A percentile compares a stretch with the other conserved stretches of the same genome.
Conservation (phyloP, 1,284 basidiomycete genomes). For the Cutaneotrichosporon arboriforme region DNA sequence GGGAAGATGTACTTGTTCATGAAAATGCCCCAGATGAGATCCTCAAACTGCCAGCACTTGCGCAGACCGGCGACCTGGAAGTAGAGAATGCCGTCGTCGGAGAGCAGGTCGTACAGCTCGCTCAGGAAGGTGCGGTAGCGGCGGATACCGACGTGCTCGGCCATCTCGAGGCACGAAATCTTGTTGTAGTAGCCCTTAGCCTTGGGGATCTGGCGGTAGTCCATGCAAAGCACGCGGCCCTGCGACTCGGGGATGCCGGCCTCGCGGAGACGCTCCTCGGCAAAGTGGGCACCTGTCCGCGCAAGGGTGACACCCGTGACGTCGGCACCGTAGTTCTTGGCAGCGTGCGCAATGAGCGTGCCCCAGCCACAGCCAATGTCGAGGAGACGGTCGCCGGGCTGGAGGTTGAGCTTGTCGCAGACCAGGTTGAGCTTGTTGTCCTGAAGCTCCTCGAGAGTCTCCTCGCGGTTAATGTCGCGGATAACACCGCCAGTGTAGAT, state of each 20-base stretch:
- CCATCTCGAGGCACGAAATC: conserved; percentile 97
- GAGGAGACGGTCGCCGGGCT: conserved; percentile 75
- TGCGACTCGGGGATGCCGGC: conserved; percentile 72
- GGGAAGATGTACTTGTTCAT: conserved; percentile 99
- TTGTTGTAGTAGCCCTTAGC: conserved; percentile 79
- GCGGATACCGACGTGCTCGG: conserved; percentile 95
- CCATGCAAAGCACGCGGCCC: conserved; percentile 87
- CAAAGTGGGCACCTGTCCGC: conserved; percentile 86
- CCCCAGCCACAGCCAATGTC: conserved; percentile 98
- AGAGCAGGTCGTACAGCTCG: conserved; percentile 87
- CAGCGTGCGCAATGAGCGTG: conserved; percentile 86
- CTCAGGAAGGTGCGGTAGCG: conserved; percentile 84
- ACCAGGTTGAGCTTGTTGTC: conserved; percentile 97
- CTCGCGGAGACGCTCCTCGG: conserved; percentile 75
- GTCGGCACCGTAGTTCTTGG: conserved; percentile 94
- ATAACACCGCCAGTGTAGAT: conserved; percentile 95
- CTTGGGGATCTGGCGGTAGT: conserved; percentile 88
- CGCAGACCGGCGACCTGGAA: conserved; percentile 95
- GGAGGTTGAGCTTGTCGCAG: conserved; percentile 86
- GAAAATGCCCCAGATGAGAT: conserved; percentile 78
- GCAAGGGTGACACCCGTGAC: conserved; percentile 92
- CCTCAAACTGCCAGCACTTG: conserved; percentile 94
- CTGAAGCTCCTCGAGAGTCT: conserved; percentile 92
- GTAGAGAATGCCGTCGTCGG: conserved; percentile 91
- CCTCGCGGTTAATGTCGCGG: conserved; percentile 63